Evolutionary conservation across 78 protist genomes (phyloP).

Genomic region (Mastigamoeba balamuthi): DNA sequence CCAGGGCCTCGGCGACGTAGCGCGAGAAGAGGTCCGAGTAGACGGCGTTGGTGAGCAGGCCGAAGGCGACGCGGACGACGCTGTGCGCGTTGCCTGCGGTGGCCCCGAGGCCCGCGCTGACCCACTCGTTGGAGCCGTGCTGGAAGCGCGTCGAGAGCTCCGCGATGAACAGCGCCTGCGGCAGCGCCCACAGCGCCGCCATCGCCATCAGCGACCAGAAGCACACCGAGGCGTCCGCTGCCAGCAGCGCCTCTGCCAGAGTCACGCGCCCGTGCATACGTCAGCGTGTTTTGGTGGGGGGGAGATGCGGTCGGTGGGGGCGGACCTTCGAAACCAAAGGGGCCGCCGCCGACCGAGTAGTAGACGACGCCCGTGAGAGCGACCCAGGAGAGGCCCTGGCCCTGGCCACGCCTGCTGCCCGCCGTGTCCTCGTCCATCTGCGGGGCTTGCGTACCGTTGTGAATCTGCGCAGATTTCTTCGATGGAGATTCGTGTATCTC

Average conservation of each 20-base stretch:
- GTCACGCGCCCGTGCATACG: too few species aligned
- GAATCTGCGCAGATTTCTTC: too few species aligned
- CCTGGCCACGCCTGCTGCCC: too few species aligned
- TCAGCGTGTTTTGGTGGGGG: too few species aligned
- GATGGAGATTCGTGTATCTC: too few species aligned
- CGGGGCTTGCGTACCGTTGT: too few species aligned
- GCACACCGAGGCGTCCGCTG: too few species aligned
- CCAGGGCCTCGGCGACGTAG: not conserved
- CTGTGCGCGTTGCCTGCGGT: not conserved
- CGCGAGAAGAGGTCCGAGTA: not conserved
- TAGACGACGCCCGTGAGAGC: not conserved
- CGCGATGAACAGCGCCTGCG: not conserved
- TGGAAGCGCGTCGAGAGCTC: not conserved
- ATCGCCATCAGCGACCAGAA: not conserved
- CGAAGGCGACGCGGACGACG: not conserved
- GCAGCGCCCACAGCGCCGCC: not conserved
- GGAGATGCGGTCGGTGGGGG: not conserved
- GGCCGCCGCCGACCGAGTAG: not conserved
- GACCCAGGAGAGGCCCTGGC: too few species aligned
- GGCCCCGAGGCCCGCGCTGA: not conserved
- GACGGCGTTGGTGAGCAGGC: not conserved
- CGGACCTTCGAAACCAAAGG: not conserved
- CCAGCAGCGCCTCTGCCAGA: too few species aligned
- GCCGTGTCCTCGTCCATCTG: too few species aligned
- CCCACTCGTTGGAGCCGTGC: not conserved